Base-by-base conservation (phyloP, 179 eudicot genomes). In the Silene vulgaris region DNA sequence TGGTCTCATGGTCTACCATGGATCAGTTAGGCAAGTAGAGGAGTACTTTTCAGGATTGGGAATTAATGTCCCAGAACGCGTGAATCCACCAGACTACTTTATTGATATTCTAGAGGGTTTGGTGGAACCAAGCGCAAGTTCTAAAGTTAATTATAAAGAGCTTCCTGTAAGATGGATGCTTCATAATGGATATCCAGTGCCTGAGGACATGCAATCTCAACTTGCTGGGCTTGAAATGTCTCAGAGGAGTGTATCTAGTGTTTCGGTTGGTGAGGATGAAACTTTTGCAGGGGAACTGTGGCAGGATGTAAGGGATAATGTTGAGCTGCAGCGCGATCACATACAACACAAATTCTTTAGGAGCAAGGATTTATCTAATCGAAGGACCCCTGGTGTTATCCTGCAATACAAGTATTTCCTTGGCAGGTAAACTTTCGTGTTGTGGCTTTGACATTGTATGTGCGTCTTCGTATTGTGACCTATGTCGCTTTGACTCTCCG, bases 81-180 rank as follows among this genome's bases (percentile, higher is more conserved):
- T 91, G 54, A 93, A 87, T 84, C 97, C 97, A 66, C 98, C 98
- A 4, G 98, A 93, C 71, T 82, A 93, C 81, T 91, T 82, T 80
- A 93, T 93, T 56, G 98, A 93, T 80, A 85, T 93, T 72, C 88
- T 91, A 77, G 98, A 91, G 83, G 98, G 98, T 65, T 80, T 93
- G 57, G 82, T 78, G 20, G 88, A 85, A 78, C 85, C 86, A 14
- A 84, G 76, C 48, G 62, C 81, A 8, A 84, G 60, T n/a, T 74
- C 83, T 12, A 60, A 81, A 32, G 59, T 90, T 63, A 89, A 87
- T 37, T 86, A 76, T 76, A 84, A 89, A 78, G 92, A 93, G 77
- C 91, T 93, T 74, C 98, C 98, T 65, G 75, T 90, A 28, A 83
- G 86, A 80, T 85, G 98, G 98, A 90, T 94, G 96, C 87, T 94